A percentile compares a stretch with the other conserved stretches of the same genome.
phyloP scores from a whole-genome alignment of 2,329 filamentous ascomycete genomes.

The Cordyceps javanica region DNA sequence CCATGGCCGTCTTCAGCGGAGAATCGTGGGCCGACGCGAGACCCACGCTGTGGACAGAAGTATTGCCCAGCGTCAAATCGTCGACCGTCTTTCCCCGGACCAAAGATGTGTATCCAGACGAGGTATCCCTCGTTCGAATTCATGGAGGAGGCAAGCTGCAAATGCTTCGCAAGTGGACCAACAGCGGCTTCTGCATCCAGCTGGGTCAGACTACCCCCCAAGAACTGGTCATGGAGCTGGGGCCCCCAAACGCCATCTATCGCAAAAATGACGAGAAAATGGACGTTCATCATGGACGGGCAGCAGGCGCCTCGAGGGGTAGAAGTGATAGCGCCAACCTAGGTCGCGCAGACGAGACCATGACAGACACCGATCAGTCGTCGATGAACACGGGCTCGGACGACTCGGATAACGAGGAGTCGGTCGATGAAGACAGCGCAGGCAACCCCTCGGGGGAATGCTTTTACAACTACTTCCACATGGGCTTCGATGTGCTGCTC shows the following conservation, averaged over 20 bases:
- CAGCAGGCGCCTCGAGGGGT: constrained; percentile 43
- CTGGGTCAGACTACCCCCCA: constrained; percentile 87
- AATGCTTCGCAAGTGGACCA: constrained; percentile 65
- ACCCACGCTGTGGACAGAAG: constrained; percentile 67
- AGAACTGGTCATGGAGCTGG: constrained; percentile 83
- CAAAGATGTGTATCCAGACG: constrained; percentile 77
- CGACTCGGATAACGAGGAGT: constrained; percentile 55
- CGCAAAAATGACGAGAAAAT: constrained; percentile 84
- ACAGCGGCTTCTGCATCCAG: constrained; percentile 60
- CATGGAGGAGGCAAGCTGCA: constrained; percentile 75
- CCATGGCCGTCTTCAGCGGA: constrained; percentile 88
- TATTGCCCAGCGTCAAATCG: constrained; percentile 67
- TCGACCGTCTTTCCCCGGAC: constrained; percentile 62
- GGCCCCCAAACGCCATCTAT: constrained; percentile 90
- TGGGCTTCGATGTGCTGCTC: constrained; percentile 91
- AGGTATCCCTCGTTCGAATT: constrained; percentile 74
- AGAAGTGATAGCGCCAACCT: constrained; percentile 39
- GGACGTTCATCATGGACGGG: constrained; percentile 69
- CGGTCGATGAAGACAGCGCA: constrained; percentile 48
- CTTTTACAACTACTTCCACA: constrained; percentile 96
- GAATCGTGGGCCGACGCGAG: constrained; percentile 85
- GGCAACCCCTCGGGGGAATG: constrained; percentile 61
- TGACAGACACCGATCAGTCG: constrained; percentile 67
- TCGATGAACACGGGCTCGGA: constrained; percentile 66
- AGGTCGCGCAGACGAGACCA: constrained; percentile 46